Base-by-base conservation (phyloP, 1,284 basidiomycete genomes). In the Chalciporus sp. region DNA sequence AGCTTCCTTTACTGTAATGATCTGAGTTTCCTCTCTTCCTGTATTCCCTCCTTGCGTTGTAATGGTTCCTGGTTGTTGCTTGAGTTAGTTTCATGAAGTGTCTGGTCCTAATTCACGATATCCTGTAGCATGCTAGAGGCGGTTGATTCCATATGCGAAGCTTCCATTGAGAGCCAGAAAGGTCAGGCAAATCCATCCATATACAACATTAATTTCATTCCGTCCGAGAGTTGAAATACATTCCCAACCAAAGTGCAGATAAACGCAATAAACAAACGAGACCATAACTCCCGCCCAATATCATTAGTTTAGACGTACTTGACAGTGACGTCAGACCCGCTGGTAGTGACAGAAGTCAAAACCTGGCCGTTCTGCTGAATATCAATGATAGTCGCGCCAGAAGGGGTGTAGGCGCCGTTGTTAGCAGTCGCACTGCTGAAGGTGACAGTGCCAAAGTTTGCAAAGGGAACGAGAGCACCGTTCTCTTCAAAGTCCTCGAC, bases 401-500 rank as follows among this genome's bases (percentile, higher is more conserved):
- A 27, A 17, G 66, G 62, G 4, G 43, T 55, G 29, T 53, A 68
- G 17, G 46, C 26, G 2, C 28, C 43, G 8, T 41, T 52, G 14
- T 33, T 9, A 19, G 62, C 66, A 26, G 29, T 51, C 3, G 61
- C 61, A 7, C 35, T 16, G 1, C 1, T 23, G 55, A 68, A 68
- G 3, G 47, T 52, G 29, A 65, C 49, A 9, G 42, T 60, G 12
- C 62, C 50, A 53, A 65, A 66, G 53, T 65, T 16, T 14, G 49
- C 49, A 2, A 65, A 47, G 2, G 56, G 41, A 19, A 58, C 58
- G 9, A 33, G 42, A 1, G 0, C 0, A 20, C 35, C 41, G 12
- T 26, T 17, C 19, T 49, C 10, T 17, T 53, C 23, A 46, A 58
- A 53, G 52, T 64, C 64, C 12, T 68, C 66, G 7, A 65, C 51